Evolutionary conservation across 1,284 basidiomycete species (phyloP).

Genomic region (Ceratobasidium sp.): DNA sequence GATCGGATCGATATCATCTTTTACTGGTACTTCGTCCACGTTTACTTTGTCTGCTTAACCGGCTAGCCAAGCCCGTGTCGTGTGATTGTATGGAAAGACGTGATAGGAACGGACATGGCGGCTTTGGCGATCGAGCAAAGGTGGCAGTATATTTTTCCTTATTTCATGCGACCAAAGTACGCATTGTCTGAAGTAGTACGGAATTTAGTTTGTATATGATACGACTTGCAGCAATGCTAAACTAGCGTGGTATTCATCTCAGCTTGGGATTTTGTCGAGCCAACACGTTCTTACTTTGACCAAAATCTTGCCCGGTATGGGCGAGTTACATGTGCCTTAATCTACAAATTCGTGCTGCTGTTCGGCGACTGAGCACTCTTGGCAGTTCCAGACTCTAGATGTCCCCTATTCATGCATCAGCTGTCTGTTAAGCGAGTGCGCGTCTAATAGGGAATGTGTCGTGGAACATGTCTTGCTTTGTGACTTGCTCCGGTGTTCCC

Average conservation of each 20-base stretch:
- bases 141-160: not conserved
- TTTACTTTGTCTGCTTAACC: slow-evolving; percentile 66
- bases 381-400: not conserved
- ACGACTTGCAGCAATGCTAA: not conserved
- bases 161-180: not conserved
- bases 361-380: slow-evolving; percentile 6
- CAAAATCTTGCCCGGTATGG: not conserved
- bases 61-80: not conserved
- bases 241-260: not conserved
- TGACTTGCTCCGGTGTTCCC: not conserved
- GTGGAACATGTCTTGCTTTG: slow-evolving; percentile 17
- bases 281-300: not conserved
- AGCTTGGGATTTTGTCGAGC: not conserved
- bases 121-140: not conserved
- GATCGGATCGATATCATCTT: slow-evolving; percentile 71
- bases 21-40: slow-evolving; percentile 72
- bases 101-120: not conserved
- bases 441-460: not conserved
- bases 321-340: slow-evolving; percentile 20
- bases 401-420: not conserved
- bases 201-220: not conserved
- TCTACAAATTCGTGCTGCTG: slow-evolving; percentile 16
- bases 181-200: not conserved
- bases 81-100: not conserved
- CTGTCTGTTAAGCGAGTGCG: not conserved